phyloP scores from a whole-genome alignment of 2,329 filamentous ascomycete genomes.

The Ambrosiella xylebori region DNA sequence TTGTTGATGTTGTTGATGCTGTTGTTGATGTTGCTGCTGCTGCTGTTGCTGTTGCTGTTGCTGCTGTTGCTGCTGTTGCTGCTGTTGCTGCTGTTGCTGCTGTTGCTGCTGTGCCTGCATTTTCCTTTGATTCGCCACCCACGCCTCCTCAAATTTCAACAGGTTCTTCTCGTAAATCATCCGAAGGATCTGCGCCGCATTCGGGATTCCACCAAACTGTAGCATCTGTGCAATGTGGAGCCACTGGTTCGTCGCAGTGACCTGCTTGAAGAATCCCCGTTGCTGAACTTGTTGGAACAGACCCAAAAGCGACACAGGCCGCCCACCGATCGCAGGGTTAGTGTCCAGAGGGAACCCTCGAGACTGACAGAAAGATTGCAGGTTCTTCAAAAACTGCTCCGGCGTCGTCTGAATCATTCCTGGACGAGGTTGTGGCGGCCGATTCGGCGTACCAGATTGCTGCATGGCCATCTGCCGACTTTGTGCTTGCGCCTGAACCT shows the following conservation, averaged over 20 bases:
- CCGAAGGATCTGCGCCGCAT: conserved; percentile 52
- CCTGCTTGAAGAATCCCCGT: conserved; percentile 62
- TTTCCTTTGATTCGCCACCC: conserved; percentile 35
- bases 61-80: neutral
- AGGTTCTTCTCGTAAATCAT: conserved; percentile 62
- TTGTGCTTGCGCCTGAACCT: conserved; percentile 15
- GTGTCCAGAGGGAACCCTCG: conserved; percentile 57
- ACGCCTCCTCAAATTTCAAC: conserved; percentile 57
- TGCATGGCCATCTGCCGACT: conserved; percentile 14
- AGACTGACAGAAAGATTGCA: conserved; percentile 61
- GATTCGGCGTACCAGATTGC: neutral
- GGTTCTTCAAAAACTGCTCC: conserved; percentile 57
- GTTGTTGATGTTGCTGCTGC: neutral
- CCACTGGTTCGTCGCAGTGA: conserved; percentile 59
- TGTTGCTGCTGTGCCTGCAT: conserved; percentile 20
- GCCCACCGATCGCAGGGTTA: conserved; percentile 56
- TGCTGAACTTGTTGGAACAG: conserved; percentile 59
- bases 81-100: neutral
- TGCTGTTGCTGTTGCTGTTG: neutral
- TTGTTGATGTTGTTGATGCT: neutral
- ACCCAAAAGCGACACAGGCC: conserved; percentile 55
- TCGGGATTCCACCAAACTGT: conserved; percentile 46
- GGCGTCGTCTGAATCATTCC: conserved; percentile 32
- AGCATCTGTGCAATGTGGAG: conserved; percentile 48
- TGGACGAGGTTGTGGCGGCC: conserved; percentile 22